Conservation (phyloP, 1,284 basidiomycete species). For the Rhodotorula sp. region DNA sequence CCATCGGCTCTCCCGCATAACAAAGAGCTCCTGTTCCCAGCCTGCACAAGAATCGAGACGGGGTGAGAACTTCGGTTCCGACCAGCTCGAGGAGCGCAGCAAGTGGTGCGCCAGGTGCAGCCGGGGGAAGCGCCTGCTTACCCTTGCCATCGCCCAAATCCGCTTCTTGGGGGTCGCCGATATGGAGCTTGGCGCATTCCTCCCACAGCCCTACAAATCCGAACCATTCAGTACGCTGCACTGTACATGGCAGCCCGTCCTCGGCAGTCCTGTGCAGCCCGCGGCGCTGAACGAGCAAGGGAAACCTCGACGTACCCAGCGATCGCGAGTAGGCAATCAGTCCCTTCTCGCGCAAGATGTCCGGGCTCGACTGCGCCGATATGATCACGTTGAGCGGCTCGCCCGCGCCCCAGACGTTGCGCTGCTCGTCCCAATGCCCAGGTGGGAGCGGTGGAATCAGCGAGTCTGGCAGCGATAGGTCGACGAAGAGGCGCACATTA, state of each 20-base stretch:
- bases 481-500: constrained; percentile 7
- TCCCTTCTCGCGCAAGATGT: constrained; percentile 49
- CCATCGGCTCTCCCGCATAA: constrained; percentile 48
- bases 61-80: background rate
- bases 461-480: background rate
- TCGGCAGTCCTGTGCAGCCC: too few relatives aligned
- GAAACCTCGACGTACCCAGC: constrained; percentile 44
- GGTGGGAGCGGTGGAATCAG: background rate
- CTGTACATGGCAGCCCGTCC: too few relatives aligned
- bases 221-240: background rate
- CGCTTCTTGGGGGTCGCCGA: constrained; percentile 50
- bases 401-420: constrained; percentile 48
- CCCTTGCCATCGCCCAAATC: constrained; percentile 52
- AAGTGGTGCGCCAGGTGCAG: constrained; percentile 20
- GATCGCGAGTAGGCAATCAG: constrained; percentile 50
- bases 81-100: constrained; percentile 9
- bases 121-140: constrained; percentile 37
- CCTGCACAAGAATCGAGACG: constrained; percentile 43
- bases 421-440: constrained; percentile 4
- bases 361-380: constrained; percentile 47
- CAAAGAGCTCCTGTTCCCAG: constrained; percentile 49
- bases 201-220: constrained; percentile 36
- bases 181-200: constrained; percentile 52
- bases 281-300: background rate
- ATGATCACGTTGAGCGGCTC: constrained; percentile 53